Base-by-base conservation (phyloP, 1,284 basidiomycete genomes). In the Pseudozyma flocculosa region DNA sequence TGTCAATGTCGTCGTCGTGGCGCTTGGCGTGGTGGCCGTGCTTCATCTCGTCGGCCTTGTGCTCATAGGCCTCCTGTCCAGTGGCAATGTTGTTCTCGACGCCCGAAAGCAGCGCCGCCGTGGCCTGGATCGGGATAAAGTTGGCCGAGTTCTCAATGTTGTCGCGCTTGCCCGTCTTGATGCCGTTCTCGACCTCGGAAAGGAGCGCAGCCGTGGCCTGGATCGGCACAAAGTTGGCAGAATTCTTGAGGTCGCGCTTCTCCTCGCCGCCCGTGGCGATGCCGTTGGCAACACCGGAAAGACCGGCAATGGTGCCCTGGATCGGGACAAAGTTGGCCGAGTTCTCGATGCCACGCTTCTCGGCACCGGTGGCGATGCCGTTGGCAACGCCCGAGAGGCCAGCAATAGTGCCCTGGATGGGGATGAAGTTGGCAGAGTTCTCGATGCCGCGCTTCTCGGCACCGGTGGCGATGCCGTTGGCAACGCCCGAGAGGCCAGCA, bases 141-240 rank as follows among this genome's bases (percentile, higher is more conserved):
- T 56, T 53, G 45, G 46, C 45, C 29, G 46, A 18, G 50, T 51
- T 55, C 40, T 61, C 42, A 40, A 61, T n/a, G n/a, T n/a, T 43
- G 21, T 23, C 18, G 41, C 37, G 47, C 43, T 52, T 50, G 21
- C 17, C 29, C 43, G 44, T 26, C 7, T 4, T 21, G 19, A 18
- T 17, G 24, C 40, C 56, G 48, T 64, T 64, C 50, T 13, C 50
- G 36, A 64, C 56, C 48, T 53, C 46, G 26, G 61, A 55, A 44
- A 64, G 43, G 29, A 45, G 39, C 32, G 56, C 61, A 29, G 47
- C 43, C 11, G 61, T 64, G 39, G 46, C 49, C 40, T 64, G 53
- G 36, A 64, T 50, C 34, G 61, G 61, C 14, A 47, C 50, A 17
- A 64, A 53, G 46, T 59, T 56, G 56, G 56, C 59, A 50, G 48